A percentile compares a stretch with the other conserved stretches of the same genome.
Conservation (phyloP, 306 rosid species). For the Dicorynia guianensis region DNA sequence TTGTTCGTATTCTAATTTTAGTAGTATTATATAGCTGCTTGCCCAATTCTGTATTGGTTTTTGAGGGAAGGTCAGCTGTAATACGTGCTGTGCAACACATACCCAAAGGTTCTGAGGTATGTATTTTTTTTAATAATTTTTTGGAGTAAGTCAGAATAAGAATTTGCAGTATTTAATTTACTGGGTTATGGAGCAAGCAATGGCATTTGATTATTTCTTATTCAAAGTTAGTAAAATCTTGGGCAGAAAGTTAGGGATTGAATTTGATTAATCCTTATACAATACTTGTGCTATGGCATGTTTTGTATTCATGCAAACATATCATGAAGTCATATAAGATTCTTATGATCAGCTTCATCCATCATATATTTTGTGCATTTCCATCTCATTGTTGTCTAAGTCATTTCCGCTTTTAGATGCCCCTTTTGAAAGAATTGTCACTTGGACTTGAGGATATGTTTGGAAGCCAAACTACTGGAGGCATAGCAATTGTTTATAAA, state of each 20-base stretch:
- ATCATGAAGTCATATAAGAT: not conserved
- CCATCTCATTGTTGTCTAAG: not conserved
- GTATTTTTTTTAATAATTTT: not conserved
- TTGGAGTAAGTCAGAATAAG: constrained; percentile 2
- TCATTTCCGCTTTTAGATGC: constrained; percentile 5
- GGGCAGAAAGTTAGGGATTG: constrained; percentile 1
- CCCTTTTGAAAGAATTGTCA: not conserved
- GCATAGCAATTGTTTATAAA: not conserved
- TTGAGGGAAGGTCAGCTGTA: constrained; percentile 79
- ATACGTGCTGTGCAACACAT: constrained; percentile 83
- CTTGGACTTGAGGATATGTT: not conserved
- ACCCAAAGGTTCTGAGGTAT: constrained; percentile 79
- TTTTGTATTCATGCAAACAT: not conserved
- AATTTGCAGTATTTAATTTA: constrained; percentile 21
- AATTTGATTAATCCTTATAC: constrained; percentile 12
- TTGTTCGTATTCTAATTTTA: constrained; percentile 43
- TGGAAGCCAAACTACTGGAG: not conserved
- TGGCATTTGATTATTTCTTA: constrained; percentile 26
- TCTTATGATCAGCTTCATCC: constrained; percentile 18
- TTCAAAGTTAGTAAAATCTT: constrained; percentile 13
- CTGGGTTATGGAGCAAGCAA: constrained; percentile 33
- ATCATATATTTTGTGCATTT: constrained; percentile 21
- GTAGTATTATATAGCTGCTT: constrained; percentile 61
- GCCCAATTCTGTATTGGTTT: constrained; percentile 85
- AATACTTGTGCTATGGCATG: not conserved